Percentiles rank a stretch among this genome's conserved stretches.
These are phyloP conservation scores for Mycosphaerella arachidis DNA, from an alignment of 2,329 filamentous ascomycete species.

Conservation along the genomic window DNA sequence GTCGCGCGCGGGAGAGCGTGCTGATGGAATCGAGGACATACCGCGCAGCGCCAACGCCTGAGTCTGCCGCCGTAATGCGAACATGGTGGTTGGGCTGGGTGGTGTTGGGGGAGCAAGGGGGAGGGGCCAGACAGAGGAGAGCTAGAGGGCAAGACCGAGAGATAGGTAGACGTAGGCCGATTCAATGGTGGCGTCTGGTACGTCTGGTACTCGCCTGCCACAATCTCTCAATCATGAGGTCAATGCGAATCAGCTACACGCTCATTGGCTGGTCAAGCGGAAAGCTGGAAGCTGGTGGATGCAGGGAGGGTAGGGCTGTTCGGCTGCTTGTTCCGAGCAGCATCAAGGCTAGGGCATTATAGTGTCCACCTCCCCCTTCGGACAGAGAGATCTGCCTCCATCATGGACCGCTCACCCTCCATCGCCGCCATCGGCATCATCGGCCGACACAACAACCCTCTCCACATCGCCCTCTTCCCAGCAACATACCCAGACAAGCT, in stretches of 20 bases:
- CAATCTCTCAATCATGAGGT: background rate
- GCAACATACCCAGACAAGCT: constrained; percentile 40
- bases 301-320: background rate
- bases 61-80: constrained; percentile 48
- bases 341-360: too few relatives aligned
- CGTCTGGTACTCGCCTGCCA: background rate
- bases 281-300: background rate
- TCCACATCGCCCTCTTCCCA: constrained; percentile 87
- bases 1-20: background rate
- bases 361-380: too few relatives aligned
- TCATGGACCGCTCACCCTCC: constrained; percentile 56
- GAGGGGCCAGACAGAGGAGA: background rate
- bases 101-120: constrained; percentile 3
- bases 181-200: background rate
- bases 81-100: constrained; percentile 38
- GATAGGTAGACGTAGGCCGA: background rate
- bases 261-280: constrained; percentile 1
- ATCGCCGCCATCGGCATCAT: constrained; percentile 94
- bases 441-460: constrained; percentile 91
- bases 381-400: too few relatives aligned
- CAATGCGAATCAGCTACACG: background rate
- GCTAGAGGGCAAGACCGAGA: background rate
- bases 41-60: constrained; percentile 54
- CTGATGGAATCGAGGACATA: constrained; percentile 31
- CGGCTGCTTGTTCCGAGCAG: background rate